phyloP scores from a whole-genome alignment of 371 early-diverging fungal species.

The Lichtheimia ramosa region DNA sequence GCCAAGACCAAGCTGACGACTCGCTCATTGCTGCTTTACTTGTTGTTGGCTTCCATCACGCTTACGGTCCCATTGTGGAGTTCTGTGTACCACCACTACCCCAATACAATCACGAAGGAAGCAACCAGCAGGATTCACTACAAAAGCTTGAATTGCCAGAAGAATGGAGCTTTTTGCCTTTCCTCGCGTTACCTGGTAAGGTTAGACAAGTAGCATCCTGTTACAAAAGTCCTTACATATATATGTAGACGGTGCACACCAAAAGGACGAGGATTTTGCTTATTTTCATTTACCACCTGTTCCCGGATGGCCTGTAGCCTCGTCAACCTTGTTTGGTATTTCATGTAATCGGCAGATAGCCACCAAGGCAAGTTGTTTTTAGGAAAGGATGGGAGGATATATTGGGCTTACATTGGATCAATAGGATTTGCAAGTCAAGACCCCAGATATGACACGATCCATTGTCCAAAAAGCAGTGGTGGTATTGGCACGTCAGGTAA shows the following conservation, averaged over 20 bases:
- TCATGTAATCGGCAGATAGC: slow-evolving; percentile 85
- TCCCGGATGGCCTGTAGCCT: slow-evolving; percentile 59
- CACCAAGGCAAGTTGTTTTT: slow-evolving; percentile 37
- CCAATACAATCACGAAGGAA: slow-evolving; percentile 17
- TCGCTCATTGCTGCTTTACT: slow-evolving; percentile 44
- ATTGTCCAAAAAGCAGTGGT: slow-evolving; percentile 86
- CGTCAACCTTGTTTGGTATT: slow-evolving; percentile 77
- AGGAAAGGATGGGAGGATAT: not conserved
- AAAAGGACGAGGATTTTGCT: slow-evolving; percentile 80
- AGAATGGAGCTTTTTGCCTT: slow-evolving; percentile 78
- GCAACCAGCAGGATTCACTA: slow-evolving; percentile 26
- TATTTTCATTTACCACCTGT: slow-evolving; percentile 87
- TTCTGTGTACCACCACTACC: slow-evolving; percentile 77
- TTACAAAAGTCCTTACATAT: not conserved
- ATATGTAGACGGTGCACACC: slow-evolving; percentile 76
- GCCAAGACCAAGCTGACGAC: slow-evolving; percentile 5
- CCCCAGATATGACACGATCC: slow-evolving; percentile 77
- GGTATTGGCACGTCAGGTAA: slow-evolving; percentile 68
- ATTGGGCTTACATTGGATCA: not conserved
- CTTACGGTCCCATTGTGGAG: slow-evolving; percentile 70
- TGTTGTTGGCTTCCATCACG: slow-evolving; percentile 61
- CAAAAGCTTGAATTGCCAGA: slow-evolving; percentile 69
- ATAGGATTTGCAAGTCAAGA: slow-evolving; percentile 66
- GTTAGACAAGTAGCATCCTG: not conserved
- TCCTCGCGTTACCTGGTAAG: slow-evolving; percentile 69